Evolutionary conservation across 148 eudicot genomes (phyloP).

Genomic region (Hydrangea macrophylla): DNA sequence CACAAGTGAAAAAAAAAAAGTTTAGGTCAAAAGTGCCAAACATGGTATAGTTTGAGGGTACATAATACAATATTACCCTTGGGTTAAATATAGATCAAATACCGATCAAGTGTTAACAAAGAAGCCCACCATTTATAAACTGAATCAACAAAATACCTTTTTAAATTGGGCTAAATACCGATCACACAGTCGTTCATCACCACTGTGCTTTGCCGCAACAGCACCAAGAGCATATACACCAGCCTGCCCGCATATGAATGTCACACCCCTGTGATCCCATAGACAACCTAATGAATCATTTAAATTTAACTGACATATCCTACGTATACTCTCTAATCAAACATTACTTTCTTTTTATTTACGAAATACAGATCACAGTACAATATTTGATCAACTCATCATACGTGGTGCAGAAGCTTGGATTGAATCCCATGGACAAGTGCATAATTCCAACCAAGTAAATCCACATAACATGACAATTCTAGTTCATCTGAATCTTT

Average conservation of each 20-base stretch:
- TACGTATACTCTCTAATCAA: too few species aligned
- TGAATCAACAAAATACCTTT: constrained; percentile 42
- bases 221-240: constrained; percentile 92
- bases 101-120: too few species aligned
- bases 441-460: not conserved
- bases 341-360: not conserved
- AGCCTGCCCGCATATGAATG: constrained; percentile 81
- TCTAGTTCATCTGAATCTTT: not conserved
- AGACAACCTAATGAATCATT: constrained; percentile 1
- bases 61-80: too few species aligned
- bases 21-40: too few species aligned
- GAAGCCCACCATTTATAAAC: not conserved
- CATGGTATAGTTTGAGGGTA: too few species aligned
- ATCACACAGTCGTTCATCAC: constrained; percentile 42
- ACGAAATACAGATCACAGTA: not conserved
- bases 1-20: too few species aligned
- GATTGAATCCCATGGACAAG: not conserved
- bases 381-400: constrained; percentile 2
- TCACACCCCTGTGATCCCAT: constrained; percentile 50
- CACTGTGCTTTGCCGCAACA: constrained; percentile 64
- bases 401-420: not conserved
- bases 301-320: too few species aligned
- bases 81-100: too few species aligned
- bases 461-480: not conserved
- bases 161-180: constrained; percentile 56